Conservation (phyloP, 805 yeast genomes). For the Candida sphagnicola region DNA sequence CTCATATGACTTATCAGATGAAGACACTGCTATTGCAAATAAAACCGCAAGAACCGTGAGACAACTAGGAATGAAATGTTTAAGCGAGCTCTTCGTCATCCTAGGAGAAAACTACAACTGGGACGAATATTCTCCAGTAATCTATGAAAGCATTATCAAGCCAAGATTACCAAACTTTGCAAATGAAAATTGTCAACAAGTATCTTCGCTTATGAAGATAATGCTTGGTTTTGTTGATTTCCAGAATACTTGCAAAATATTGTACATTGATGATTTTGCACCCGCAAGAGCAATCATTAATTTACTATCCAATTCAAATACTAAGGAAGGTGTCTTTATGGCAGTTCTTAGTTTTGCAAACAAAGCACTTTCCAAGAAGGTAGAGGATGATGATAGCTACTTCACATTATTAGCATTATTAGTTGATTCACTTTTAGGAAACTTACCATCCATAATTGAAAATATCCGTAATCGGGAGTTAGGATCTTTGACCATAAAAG, state of each 20-base stretch:
- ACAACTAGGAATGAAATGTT: conserved; percentile 61
- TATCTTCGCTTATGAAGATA: conserved; percentile 70
- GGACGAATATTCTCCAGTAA: conserved; percentile 43
- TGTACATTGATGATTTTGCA: conserved; percentile 52
- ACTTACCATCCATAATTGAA: conserved; percentile 48
- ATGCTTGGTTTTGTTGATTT: conserved; percentile 52
- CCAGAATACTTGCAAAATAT: conserved; percentile 44
- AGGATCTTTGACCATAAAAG: conserved; percentile 48
- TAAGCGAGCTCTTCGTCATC: conserved; percentile 51
- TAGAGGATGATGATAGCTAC: conserved; percentile 37
- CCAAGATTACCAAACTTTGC: conserved; percentile 71
- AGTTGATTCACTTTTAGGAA: conserved; percentile 51
- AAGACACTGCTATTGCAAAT: conserved; percentile 11
- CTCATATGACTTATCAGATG: conserved; percentile 8
- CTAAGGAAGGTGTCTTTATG: conserved; percentile 63
- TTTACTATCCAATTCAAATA: conserved; percentile 43
- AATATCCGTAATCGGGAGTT: conserved; percentile 41
- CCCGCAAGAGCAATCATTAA: conserved; percentile 55
- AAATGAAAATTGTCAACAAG: conserved; percentile 75
- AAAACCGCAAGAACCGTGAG: conserved; percentile 59
- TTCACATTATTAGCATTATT: conserved; percentile 50
- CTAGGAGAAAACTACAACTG: conserved; percentile 54
- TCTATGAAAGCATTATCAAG: conserved; percentile 51
- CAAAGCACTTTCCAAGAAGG: conserved; percentile 32
- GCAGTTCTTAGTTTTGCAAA: conserved; percentile 53